Evolutionary conservation across 352 stramenopile genomes (phyloP).

Genomic region (Globisporangium spiculum): DNA sequence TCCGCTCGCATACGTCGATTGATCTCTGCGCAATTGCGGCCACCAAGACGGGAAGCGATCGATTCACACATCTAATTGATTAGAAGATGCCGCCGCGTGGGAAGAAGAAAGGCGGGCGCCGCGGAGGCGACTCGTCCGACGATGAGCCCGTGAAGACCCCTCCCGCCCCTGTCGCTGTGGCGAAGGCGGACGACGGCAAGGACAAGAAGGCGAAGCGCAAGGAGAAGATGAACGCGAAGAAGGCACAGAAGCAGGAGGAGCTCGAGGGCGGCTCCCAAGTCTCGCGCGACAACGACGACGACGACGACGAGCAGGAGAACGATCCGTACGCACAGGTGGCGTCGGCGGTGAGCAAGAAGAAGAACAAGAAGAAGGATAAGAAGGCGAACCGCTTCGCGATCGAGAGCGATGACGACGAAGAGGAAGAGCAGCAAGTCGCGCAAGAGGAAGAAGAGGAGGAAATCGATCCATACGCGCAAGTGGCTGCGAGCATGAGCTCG

Average conservation of each 20-base stretch:
- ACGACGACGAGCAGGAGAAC: slow-evolving; percentile 35
- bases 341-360: slow-evolving; percentile 58
- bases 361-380: slow-evolving; percentile 71
- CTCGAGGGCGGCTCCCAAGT: slow-evolving; percentile 36
- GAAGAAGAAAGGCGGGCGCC: slow-evolving; percentile 82
- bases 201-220: slow-evolving; percentile 83
- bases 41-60: background rate
- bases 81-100: slow-evolving; percentile 45
- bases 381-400: slow-evolving; percentile 31
- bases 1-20: background rate
- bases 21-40: background rate
- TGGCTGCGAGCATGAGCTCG: slow-evolving; percentile 35
- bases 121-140: slow-evolving; percentile 72
- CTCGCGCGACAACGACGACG: slow-evolving; percentile 27
- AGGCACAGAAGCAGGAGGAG: slow-evolving; percentile 47
- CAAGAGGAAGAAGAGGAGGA: slow-evolving; percentile 30
- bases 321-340: slow-evolving; percentile 63
- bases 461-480: slow-evolving; percentile 33
- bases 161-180: slow-evolving; percentile 18
- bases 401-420: slow-evolving; percentile 34
- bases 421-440: slow-evolving; percentile 9
- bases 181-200: slow-evolving; percentile 21
- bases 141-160: slow-evolving; percentile 35
- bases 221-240: slow-evolving; percentile 70
- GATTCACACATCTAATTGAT: background rate